Percentiles rank a stretch among this genome's conserved stretches.
These are phyloP conservation scores for Aspergillus heteromorphus DNA, from an alignment of 495 filamentous ascomycete species.

Conservation along the genomic window DNA sequence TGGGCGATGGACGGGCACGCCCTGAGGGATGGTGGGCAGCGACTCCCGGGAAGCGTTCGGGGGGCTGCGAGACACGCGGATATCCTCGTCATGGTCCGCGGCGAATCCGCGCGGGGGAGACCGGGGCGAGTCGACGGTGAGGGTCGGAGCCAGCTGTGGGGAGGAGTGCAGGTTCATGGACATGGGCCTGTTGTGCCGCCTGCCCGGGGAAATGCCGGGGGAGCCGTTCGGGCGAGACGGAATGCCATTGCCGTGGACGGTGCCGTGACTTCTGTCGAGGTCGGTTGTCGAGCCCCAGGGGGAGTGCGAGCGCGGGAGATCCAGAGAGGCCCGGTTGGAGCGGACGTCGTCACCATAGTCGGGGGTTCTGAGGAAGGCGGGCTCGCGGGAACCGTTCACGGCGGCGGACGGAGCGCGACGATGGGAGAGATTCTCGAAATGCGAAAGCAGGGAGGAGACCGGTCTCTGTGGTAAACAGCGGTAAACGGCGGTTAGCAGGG, in stretches of 20 bases:
- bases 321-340: constrained; percentile 45
- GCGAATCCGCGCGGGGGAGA: constrained; percentile 57
- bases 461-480: constrained; percentile 46
- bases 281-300: constrained; percentile 35
- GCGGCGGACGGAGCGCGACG: constrained; percentile 32
- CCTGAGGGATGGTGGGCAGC: constrained; percentile 29
- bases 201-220: constrained; percentile 19
- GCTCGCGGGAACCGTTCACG: constrained; percentile 28
- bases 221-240: constrained; percentile 29
- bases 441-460: constrained; percentile 85
- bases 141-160: constrained; percentile 58
- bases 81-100: constrained; percentile 18
- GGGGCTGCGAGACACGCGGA: constrained; percentile 23
- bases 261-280: constrained; percentile 18
- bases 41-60: constrained; percentile 25
- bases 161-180: constrained; percentile 53
- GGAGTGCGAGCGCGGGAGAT: constrained; percentile 44
- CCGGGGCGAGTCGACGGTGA: constrained; percentile 68
- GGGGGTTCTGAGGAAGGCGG: constrained; percentile 31
- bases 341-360: constrained; percentile 42
- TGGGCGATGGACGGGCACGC: constrained; percentile 37
- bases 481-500: constrained; percentile 14
- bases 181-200: constrained; percentile 35
- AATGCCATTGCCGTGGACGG: constrained; percentile 19
- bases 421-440: constrained; percentile 83